phyloP scores from a whole-genome alignment of 176 grass and related monocot species.

The Hsuehochloa calcarea region DNA sequence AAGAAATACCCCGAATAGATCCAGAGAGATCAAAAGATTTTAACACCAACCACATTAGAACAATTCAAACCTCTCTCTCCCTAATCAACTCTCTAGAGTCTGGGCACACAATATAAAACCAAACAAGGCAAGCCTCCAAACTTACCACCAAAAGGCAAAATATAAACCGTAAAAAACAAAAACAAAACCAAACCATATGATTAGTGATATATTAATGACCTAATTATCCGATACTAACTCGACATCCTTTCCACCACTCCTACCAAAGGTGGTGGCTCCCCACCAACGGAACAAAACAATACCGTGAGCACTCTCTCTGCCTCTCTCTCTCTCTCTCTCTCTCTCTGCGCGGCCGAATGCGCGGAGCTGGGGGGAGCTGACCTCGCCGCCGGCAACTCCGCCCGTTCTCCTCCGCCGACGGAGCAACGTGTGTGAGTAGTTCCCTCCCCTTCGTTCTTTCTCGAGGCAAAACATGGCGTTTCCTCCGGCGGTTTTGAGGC shows the following conservation, averaged over 20 bases:
- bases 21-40: no score
- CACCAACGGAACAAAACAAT: slow-evolving; percentile 37
- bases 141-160: background rate
- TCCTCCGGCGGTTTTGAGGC: background rate
- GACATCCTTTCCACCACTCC: background rate
- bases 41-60: slow-evolving; percentile 25
- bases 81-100: background rate
- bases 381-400: slow-evolving; percentile 23
- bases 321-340: background rate
- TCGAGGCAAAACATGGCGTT: background rate
- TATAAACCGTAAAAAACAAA: background rate
- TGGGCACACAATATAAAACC: background rate
- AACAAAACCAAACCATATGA: background rate
- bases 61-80: slow-evolving; percentile 7
- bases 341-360: background rate
- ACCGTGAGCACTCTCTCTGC: background rate
- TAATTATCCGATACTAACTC: background rate
- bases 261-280: slow-evolving; percentile 19
- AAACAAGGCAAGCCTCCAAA: slow-evolving; percentile 2
- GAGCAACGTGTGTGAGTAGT: slow-evolving; percentile 5
- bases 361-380: slow-evolving; percentile 26
- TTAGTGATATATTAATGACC: background rate
- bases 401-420: background rate
- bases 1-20: no score
- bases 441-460: background rate